These are phyloP conservation scores for Hirsutella minnesotensis DNA, from an alignment of 2,329 filamentous ascomycete genomes.

Conservation along the genomic window DNA sequence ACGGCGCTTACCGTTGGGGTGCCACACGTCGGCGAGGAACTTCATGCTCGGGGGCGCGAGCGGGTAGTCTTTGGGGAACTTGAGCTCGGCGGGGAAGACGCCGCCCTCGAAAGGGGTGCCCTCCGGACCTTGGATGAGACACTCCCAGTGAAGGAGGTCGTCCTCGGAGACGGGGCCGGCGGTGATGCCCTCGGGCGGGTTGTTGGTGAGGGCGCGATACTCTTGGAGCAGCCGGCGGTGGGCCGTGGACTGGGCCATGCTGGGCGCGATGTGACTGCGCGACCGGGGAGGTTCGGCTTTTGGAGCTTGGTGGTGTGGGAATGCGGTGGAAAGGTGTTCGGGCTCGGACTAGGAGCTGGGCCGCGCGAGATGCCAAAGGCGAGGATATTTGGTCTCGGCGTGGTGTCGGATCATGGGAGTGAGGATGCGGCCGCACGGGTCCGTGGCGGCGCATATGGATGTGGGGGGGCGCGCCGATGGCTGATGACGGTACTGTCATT, in stretches of 20 bases:
- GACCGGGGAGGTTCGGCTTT: neutral
- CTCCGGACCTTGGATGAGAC: constrained; percentile 87
- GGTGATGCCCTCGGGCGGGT: constrained; percentile 94
- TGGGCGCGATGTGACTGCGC: neutral
- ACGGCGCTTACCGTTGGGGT: constrained; percentile 68
- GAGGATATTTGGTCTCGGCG: too few relatives aligned
- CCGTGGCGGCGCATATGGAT: too few relatives aligned
- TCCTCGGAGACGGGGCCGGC: constrained; percentile 89
- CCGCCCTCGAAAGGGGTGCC: constrained; percentile 94
- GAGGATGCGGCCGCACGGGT: too few relatives aligned
- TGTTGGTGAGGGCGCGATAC: constrained; percentile 87
- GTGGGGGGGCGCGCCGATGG: too few relatives aligned
- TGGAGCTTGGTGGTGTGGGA: too few relatives aligned
- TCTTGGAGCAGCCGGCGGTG: constrained; percentile 85
- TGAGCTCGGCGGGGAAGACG: constrained; percentile 87
- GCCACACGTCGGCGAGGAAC: constrained; percentile 88
- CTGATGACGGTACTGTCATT: too few relatives aligned
- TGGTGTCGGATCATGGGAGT: too few relatives aligned
- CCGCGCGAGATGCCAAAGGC: too few relatives aligned
- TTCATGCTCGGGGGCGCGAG: constrained; percentile 92
- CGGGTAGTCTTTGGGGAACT: constrained; percentile 95
- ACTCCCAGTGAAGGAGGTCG: constrained; percentile 93
- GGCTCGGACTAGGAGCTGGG: too few relatives aligned
- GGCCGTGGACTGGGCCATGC: constrained; percentile 49
- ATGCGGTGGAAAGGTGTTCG: too few relatives aligned